Evolutionary conservation across 257 asterid species (phyloP).

Genomic region (Anisodus acutangulus): DNA sequence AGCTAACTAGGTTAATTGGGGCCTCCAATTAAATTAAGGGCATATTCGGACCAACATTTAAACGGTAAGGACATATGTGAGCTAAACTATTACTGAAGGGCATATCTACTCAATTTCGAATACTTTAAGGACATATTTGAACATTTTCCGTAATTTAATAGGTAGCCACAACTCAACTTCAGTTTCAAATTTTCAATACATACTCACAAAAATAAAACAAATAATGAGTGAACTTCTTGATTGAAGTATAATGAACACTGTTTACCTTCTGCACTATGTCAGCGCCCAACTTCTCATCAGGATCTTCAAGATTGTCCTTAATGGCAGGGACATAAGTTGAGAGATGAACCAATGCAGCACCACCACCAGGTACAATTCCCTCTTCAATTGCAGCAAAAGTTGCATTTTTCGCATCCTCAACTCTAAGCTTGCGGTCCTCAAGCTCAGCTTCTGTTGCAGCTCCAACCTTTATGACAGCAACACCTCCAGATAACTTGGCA

Average conservation of each 20-base stretch:
- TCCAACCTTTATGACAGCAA: conserved; percentile 59
- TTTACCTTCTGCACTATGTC: conserved; percentile 46
- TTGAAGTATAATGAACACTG: neutral
- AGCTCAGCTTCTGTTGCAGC: conserved; percentile 59
- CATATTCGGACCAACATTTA: too few species aligned
- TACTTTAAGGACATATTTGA: too few species aligned
- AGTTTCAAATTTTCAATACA: neutral
- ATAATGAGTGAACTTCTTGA: neutral
- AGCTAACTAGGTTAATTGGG: too few species aligned
- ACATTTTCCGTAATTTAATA: neutral
- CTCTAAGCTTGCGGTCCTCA: conserved; percentile 50
- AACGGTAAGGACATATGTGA: too few species aligned
- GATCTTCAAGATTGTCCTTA: conserved; percentile 58
- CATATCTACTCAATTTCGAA: too few species aligned
- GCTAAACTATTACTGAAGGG: too few species aligned
- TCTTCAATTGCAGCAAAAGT: conserved; percentile 77
- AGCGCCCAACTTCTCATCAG: conserved; percentile 33
- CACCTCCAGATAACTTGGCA: conserved; percentile 61
- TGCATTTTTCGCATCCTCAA: conserved; percentile 59
- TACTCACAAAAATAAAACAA: neutral
- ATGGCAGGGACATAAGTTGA: conserved; percentile 59
- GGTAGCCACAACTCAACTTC: neutral
- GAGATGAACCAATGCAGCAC: conserved; percentile 65
- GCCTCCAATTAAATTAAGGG: too few species aligned
- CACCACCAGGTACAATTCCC: conserved; percentile 81